phyloP scores from a whole-genome alignment of 495 filamentous ascomycete genomes.

The Penicillium pulvis region DNA sequence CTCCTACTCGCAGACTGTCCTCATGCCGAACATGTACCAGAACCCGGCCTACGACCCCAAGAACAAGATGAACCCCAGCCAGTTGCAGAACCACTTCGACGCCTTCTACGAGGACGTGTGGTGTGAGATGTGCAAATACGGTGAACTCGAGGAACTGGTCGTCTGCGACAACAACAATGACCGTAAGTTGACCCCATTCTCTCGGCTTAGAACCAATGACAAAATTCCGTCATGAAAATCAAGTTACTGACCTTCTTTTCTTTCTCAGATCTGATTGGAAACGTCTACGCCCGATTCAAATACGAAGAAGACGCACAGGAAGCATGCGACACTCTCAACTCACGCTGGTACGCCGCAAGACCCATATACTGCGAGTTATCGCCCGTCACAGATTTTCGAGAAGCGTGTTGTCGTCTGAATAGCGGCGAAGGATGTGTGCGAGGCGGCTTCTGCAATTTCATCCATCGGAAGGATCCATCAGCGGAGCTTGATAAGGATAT shows the following conservation, averaged over 20 bases:
- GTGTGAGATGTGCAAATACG: conserved; percentile 98
- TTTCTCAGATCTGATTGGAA: conserved; percentile 83
- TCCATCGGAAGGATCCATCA: conserved; percentile 92
- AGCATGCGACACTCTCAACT: conserved; percentile 92
- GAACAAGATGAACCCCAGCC: conserved; percentile 90
- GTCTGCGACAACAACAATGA: conserved; percentile 97
- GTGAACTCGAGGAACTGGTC: conserved; percentile 85
- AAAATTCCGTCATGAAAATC: background rate
- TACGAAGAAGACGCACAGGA: conserved; percentile 95
- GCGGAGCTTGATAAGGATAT: conserved; percentile 87
- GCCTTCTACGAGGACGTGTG: conserved; percentile 99
- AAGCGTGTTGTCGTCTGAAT: conserved; percentile 95
- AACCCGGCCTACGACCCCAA: conserved; percentile 97
- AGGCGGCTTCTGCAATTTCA: conserved; percentile 99
- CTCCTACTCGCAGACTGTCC: conserved; percentile 94
- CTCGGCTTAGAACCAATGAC: background rate
- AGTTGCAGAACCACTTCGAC: conserved; percentile 98
- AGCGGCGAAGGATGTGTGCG: conserved; percentile 93
- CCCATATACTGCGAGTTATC: conserved; percentile 98
- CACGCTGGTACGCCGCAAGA: conserved; percentile 93
- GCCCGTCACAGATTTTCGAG: conserved; percentile 96
- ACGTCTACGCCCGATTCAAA: conserved; percentile 99
- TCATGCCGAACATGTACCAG: conserved; percentile 98
- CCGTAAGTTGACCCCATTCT: conserved; percentile 55
- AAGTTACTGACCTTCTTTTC: conserved; percentile 21